A percentile compares a stretch with the other conserved stretches of the same genome.
Conservation (phyloP, 495 filamentous ascomycete genomes). For the Platismatia glauca region DNA sequence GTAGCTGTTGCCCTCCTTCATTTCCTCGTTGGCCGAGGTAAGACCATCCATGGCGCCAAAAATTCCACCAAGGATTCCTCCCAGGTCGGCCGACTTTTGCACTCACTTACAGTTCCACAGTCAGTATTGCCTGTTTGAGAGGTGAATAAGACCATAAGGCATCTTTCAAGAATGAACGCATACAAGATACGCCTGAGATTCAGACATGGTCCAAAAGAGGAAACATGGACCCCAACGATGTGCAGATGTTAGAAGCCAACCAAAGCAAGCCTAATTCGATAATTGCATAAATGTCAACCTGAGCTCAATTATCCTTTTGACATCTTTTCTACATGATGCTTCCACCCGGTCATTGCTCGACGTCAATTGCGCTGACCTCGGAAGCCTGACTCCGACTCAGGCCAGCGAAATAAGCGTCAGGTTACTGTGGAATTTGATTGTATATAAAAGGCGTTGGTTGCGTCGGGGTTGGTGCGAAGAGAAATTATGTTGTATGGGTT, state of each 20-base stretch:
- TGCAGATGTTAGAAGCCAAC: slow-evolving; percentile 14
- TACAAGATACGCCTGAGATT: not conserved
- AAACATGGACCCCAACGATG: not conserved
- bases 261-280: slow-evolving; percentile 24
- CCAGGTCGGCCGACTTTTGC: slow-evolving; percentile 27
- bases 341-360: slow-evolving; percentile 24
- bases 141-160: not conserved
- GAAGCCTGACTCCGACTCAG: slow-evolving; percentile 24
- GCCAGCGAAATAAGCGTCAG: slow-evolving; percentile 25
- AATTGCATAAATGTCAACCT: slow-evolving; percentile 22
- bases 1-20: slow-evolving; percentile 26
- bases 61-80: slow-evolving; percentile 21
- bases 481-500: slow-evolving; percentile 23
- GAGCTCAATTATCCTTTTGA: slow-evolving; percentile 18
- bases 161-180: not conserved
- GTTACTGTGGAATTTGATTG: slow-evolving; percentile 23
- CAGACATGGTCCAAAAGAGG: not conserved
- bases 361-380: slow-evolving; percentile 24
- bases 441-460: slow-evolving; percentile 25
- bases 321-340: slow-evolving; percentile 27
- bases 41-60: slow-evolving; percentile 23
- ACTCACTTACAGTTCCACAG: slow-evolving; percentile 18
- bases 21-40: slow-evolving; percentile 25
- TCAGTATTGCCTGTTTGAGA: slow-evolving; percentile 1
- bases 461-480: slow-evolving; percentile 21